Evolutionary conservation across 2,329 filamentous ascomycete species (phyloP), one percentile per base, ranked within the genome.

Genomic region (Neonectria coccinea): DNA sequence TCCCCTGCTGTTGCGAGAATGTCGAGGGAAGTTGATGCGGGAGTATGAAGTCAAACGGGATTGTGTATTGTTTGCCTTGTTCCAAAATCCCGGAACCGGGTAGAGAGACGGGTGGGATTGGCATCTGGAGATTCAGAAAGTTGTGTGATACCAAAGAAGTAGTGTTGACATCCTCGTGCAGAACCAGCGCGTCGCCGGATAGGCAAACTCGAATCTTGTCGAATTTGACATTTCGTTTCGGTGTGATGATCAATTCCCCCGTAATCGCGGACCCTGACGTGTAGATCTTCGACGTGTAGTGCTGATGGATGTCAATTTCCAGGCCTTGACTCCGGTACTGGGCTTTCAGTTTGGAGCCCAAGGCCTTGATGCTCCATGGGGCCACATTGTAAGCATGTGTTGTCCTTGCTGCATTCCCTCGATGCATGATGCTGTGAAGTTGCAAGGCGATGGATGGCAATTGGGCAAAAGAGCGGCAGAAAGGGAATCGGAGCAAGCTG

Each of bases 331-430:
- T 36, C 31, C 48, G 48, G 7, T 31, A 18, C n/a, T 51, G n/a
- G 48, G 29, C 31, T 12, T 51, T 51, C 2, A 51, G n/a, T 29
- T 33, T 51, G 18, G 31, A 33, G 29, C 27, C 48, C 18, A 51
- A 33, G 2, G 55, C 55, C 7, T 48, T 57, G 39, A 56, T 45
- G 16, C 47, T 27, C 27, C 41, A 31, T 42, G 39, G n/a, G n/a
- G n/a, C 39, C n/a, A 42, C 39, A 20, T 18, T 42, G n/a, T 42
- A 10, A 5, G 39, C 16, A 9, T 42, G 39, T 10, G 39, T 11
- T 20, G 39, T 20, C 8, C 9, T 20, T 20, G 39, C 39, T 42
- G n/a, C 3, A 18, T 42, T 42, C 7, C n/a, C 39, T 42, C 39
- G 16, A 20, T 42, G 39, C n/a, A 42, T 42, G 4, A 4, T 20